Evolutionary conservation across 2,329 filamentous ascomycete species (phyloP).

Genomic region (Canariomyces notabilis): DNA sequence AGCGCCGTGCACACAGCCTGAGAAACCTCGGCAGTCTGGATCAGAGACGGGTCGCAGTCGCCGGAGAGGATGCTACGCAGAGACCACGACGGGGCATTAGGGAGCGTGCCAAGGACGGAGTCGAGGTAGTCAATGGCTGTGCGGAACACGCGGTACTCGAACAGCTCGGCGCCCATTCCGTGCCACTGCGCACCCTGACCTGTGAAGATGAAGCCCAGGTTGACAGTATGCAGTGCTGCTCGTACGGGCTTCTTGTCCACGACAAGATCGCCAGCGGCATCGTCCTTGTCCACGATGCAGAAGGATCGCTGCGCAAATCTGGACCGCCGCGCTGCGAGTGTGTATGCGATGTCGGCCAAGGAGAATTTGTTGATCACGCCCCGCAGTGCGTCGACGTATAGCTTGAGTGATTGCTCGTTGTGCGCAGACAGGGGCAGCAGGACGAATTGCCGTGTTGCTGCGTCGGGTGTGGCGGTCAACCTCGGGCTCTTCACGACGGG

Average conservation of each 20-base stretch:
- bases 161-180: conserved; percentile 28
- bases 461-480: not conserved
- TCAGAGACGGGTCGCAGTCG: conserved; percentile 4
- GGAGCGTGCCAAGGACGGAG: conserved; percentile 4
- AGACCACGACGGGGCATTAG: conserved; percentile 2
- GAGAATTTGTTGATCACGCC: not conserved
- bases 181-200: conserved; percentile 30
- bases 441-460: not conserved
- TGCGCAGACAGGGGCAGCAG: conserved; percentile 6
- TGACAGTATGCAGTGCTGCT: not conserved
- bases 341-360: conserved; percentile 5
- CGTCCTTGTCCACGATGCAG: not conserved
- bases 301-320: conserved; percentile 1
- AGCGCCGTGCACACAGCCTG: conserved; percentile 35
- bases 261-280: not conserved
- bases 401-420: conserved; percentile 1
- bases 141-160: conserved; percentile 19
- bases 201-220: conserved; percentile 24
- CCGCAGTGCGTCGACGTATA: conserved; percentile 1
- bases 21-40: conserved; percentile 21
- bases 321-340: conserved; percentile 1
- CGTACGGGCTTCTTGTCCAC: not conserved
- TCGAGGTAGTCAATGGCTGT: conserved; percentile 12
- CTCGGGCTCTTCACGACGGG: not conserved
- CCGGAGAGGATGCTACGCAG: conserved; percentile 7